Conservation (phyloP, 768 basidiomycete genomes). For the Pseudohyphozyma bogoriensis region DNA sequence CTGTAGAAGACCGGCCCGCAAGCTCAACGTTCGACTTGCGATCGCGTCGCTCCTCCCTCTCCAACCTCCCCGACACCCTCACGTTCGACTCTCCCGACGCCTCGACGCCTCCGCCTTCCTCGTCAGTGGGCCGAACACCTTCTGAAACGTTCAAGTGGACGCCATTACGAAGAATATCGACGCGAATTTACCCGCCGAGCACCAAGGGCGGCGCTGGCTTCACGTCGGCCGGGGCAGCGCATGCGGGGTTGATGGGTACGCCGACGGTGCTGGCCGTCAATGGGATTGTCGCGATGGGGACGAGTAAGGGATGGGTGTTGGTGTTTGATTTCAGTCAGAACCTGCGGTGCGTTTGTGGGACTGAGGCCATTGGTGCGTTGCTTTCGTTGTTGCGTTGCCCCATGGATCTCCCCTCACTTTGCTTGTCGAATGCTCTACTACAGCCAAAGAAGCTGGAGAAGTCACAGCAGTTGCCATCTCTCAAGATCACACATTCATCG, state of each 20-base stretch:
- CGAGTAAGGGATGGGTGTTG: constrained; percentile 60
- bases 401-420: not conserved
- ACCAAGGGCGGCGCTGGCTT: constrained; percentile 52
- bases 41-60: constrained; percentile 14
- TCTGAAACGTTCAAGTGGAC: constrained; percentile 71
- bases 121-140: constrained; percentile 20
- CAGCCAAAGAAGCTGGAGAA: constrained; percentile 56
- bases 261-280: constrained; percentile 77
- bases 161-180: constrained; percentile 50
- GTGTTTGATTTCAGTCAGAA: constrained; percentile 89
- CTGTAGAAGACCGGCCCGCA: not conserved
- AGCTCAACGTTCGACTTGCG: constrained; percentile 14
- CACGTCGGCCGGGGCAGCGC: constrained; percentile 39
- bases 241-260: constrained; percentile 42
- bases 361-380: constrained; percentile 51
- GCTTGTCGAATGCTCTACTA: too few relatives aligned
- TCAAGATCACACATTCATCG: constrained; percentile 85
- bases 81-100: constrained; percentile 8
- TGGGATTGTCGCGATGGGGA: constrained; percentile 82
- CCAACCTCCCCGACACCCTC: constrained; percentile 22
- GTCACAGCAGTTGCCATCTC: constrained; percentile 86
- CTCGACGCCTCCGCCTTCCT: constrained; percentile 5
- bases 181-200: constrained; percentile 49
- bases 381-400: not conserved
- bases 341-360: constrained; percentile 67